Evolutionary conservation across 2,329 filamentous ascomycete genomes (phyloP).

Genomic region (Microthyrium microscopicum): DNA sequence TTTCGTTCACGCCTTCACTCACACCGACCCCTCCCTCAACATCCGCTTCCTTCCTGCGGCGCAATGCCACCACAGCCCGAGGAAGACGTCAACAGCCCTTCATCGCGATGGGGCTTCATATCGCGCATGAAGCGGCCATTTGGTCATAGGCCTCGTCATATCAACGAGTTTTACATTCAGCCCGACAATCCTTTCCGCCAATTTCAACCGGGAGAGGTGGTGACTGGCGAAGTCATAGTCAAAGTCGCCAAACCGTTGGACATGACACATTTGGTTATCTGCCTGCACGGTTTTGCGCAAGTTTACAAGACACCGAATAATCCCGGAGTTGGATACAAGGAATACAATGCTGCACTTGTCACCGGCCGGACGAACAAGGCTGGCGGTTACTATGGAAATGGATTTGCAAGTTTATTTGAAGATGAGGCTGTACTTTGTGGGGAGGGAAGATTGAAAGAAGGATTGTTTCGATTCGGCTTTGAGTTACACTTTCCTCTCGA

Average conservation of each 20-base stretch:
- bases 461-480: slow-evolving; percentile 66
- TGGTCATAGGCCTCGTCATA: slow-evolving; percentile 38
- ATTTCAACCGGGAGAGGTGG: slow-evolving; percentile 58
- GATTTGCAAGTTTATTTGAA: slow-evolving; percentile 65
- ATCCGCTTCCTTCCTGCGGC: no score
- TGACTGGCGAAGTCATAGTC: slow-evolving; percentile 56
- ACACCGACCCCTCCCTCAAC: no score
- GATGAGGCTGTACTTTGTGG: slow-evolving; percentile 68
- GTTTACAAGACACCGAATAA: slow-evolving; percentile 57
- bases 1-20: no score
- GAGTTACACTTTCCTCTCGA: slow-evolving; percentile 53
- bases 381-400: slow-evolving; percentile 52
- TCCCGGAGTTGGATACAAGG: slow-evolving; percentile 35
- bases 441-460: slow-evolving; percentile 56
- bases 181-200: slow-evolving; percentile 63
- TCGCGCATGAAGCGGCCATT: slow-evolving; percentile 7
- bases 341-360: slow-evolving; percentile 31
- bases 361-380: slow-evolving; percentile 29
- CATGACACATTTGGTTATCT: slow-evolving; percentile 65
- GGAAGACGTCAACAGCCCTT: no score
- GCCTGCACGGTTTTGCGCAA: slow-evolving; percentile 62
- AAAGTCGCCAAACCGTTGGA: slow-evolving; percentile 57
- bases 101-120: no score
- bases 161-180: slow-evolving; percentile 63
- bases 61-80: no score